These are phyloP conservation scores for Macroventuria anomochaeta DNA, from an alignment of 2,329 filamentous ascomycete genomes.

Conservation along the genomic window DNA sequence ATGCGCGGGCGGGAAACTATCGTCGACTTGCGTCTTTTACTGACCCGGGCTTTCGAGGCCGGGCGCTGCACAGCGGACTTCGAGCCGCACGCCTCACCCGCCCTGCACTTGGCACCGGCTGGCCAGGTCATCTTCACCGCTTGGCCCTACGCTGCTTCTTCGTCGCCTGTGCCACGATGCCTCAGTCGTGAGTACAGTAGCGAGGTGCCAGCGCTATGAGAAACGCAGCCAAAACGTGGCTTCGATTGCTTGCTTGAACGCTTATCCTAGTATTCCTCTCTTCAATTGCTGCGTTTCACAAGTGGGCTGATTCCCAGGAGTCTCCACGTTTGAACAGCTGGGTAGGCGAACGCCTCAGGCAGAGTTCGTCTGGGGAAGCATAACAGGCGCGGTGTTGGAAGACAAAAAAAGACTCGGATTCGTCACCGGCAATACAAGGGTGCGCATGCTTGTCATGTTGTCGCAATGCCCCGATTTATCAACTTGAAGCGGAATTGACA, in stretches of 20 bases:
- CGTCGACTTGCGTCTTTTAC: constrained; percentile 4
- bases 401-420: not conserved
- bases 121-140: constrained; percentile 1
- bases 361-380: constrained; percentile 15
- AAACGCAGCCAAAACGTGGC: constrained; percentile 20
- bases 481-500: constrained; percentile 5
- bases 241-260: constrained; percentile 10
- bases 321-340: constrained; percentile 13
- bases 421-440: constrained; percentile 7
- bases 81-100: constrained; percentile 12
- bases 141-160: constrained; percentile 8
- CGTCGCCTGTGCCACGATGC: constrained; percentile 4
- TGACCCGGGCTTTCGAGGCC: not conserved
- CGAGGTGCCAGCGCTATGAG: constrained; percentile 7
- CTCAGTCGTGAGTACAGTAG: not conserved
- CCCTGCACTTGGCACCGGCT: constrained; percentile 10
- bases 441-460: constrained; percentile 15
- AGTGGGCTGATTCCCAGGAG: constrained; percentile 24
- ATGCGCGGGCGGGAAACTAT: constrained; percentile 11
- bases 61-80: constrained; percentile 12
- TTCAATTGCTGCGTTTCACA: constrained; percentile 12
- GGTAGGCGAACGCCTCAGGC: constrained; percentile 17
- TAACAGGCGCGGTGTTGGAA: constrained; percentile 1
- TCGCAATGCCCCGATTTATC: constrained; percentile 7
- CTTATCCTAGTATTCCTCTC: constrained; percentile 2